A percentile compares a stretch with the other conserved stretches of the same genome.
phyloP scores from a whole-genome alignment of 2,329 filamentous ascomycete genomes.

The Aschersonia sp. region DNA sequence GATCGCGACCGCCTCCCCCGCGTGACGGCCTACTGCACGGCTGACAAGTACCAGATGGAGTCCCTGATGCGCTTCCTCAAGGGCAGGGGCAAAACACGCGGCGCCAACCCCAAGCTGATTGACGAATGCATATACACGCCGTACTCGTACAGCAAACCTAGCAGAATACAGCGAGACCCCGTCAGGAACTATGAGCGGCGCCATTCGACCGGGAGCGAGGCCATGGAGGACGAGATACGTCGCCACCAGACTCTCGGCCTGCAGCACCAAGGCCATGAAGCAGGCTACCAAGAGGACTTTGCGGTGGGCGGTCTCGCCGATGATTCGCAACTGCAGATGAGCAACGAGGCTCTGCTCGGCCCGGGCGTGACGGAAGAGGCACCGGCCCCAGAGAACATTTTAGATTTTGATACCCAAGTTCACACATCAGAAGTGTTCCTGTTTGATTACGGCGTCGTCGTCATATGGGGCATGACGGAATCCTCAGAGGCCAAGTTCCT shows the following conservation, averaged over 20 bases:
- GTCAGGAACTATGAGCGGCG: constrained; percentile 45
- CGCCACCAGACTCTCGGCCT: constrained; percentile 49
- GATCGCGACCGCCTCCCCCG: constrained; percentile 76
- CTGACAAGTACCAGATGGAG: constrained; percentile 82
- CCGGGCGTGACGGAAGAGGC: constrained; percentile 20
- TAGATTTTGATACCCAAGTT: constrained; percentile 74
- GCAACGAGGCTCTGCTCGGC: constrained; percentile 19
- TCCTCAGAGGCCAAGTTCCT: constrained; percentile 80
- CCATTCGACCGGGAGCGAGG: constrained; percentile 60
- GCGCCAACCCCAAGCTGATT: constrained; percentile 78
- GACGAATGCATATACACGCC: constrained; percentile 97
- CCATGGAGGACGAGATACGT: constrained; percentile 19
- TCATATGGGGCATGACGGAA: constrained; percentile 97
- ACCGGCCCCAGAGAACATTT: constrained; percentile 29
- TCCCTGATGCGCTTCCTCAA: constrained; percentile 84
- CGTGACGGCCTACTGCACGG: constrained; percentile 94
- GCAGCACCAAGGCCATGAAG: constrained; percentile 22
- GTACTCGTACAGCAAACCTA: constrained; percentile 57
- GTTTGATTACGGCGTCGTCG: constrained; percentile 94
- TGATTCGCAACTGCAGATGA: constrained; percentile 10
- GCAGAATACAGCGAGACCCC: constrained; percentile 16
- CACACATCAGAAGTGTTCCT: constrained; percentile 92
- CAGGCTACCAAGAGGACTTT: constrained; percentile 16
- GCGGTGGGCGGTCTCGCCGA: constrained; percentile 11
- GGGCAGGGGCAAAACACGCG: constrained; percentile 60